Percentiles rank a stretch among this genome's conserved stretches.
These are phyloP conservation scores for Penicillium aurantiogriseum DNA, from an alignment of 2,329 filamentous ascomycete genomes.

Conservation along the genomic window DNA sequence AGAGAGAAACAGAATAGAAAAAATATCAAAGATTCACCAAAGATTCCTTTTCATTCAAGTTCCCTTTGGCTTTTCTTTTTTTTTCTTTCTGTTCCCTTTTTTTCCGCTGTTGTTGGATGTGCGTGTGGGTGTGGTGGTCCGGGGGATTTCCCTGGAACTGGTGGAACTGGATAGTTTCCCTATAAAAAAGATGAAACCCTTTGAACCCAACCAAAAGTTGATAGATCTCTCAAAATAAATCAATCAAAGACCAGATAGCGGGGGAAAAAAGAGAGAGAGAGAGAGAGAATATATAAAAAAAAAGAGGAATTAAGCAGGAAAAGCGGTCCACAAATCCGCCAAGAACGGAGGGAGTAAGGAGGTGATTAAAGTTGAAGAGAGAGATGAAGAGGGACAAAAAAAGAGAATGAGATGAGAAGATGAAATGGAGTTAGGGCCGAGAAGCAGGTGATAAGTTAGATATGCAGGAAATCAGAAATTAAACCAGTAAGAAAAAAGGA, in stretches of 20 bases:
- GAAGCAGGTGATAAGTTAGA: slow-evolving; percentile 1
- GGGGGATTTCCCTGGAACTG: neutral
- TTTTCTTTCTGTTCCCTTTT: neutral
- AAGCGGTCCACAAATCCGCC: slow-evolving; percentile 19
- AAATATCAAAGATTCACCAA: slow-evolving; percentile 20
- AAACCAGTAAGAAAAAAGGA: neutral
- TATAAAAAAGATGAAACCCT: neutral
- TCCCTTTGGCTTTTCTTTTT: neutral
- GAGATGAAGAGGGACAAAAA: neutral
- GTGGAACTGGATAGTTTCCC: neutral
- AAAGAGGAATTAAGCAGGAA: slow-evolving; percentile 17
- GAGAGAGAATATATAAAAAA: slow-evolving; percentile 1
- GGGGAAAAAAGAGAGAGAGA: neutral
- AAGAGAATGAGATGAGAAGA: neutral
- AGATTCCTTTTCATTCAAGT: slow-evolving; percentile 14
- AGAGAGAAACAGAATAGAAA: slow-evolving; percentile 14
- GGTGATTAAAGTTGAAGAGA: neutral
- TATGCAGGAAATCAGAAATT: neutral
- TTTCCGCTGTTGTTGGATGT: neutral
- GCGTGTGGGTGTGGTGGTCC: too few relatives aligned
- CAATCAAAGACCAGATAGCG: slow-evolving; percentile 1
- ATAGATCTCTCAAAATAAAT: neutral
- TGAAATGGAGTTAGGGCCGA: neutral
- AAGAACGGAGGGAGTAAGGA: slow-evolving; percentile 23
- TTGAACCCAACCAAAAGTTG: too few relatives aligned